phyloP scores from a whole-genome alignment of 306 rosid species.

The Hippophae gyantsensis region DNA sequence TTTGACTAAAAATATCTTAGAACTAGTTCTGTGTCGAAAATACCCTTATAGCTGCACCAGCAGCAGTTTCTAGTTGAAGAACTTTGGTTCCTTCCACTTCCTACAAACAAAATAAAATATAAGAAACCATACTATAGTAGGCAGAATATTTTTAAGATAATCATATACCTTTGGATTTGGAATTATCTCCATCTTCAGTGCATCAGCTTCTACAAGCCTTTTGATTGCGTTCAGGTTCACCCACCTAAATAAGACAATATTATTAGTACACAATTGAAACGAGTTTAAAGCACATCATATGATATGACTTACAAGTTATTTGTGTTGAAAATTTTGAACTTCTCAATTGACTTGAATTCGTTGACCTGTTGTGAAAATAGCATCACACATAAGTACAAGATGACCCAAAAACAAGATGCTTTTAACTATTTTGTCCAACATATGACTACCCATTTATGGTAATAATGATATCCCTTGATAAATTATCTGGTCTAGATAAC shows the following conservation, averaged over 20 bases:
- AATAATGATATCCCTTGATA: too few species aligned
- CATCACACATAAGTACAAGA: too few species aligned
- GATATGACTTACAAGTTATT: conserved; percentile 48
- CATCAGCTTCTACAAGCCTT: conserved; percentile 42
- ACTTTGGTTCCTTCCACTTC: conserved; percentile 28
- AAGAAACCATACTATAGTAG: too few species aligned
- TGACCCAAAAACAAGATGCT: too few species aligned
- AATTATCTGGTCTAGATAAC: too few species aligned
- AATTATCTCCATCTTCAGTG: conserved; percentile 27
- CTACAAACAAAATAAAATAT: conserved; percentile 21
- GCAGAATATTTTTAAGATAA: too few species aligned
- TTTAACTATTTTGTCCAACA: too few species aligned
- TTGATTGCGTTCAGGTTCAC: conserved; percentile 44
- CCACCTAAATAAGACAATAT: conserved; percentile 40
- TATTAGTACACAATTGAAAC: conserved; percentile 11
- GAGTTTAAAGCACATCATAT: conserved; percentile 6
- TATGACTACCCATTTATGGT: too few species aligned
- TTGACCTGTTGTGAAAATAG: neutral
- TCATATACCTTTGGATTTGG: conserved; percentile 33
- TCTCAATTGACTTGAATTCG: conserved; percentile 34
- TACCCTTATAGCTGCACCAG: conserved; percentile 43
- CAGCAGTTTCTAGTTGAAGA: conserved; percentile 31
- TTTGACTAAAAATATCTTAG: neutral
- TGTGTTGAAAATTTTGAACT: conserved; percentile 54
- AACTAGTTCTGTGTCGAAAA: conserved; percentile 7